phyloP scores from a whole-genome alignment of 2,329 filamentous ascomycete genomes.

The Phyllosticta citriasiana region DNA sequence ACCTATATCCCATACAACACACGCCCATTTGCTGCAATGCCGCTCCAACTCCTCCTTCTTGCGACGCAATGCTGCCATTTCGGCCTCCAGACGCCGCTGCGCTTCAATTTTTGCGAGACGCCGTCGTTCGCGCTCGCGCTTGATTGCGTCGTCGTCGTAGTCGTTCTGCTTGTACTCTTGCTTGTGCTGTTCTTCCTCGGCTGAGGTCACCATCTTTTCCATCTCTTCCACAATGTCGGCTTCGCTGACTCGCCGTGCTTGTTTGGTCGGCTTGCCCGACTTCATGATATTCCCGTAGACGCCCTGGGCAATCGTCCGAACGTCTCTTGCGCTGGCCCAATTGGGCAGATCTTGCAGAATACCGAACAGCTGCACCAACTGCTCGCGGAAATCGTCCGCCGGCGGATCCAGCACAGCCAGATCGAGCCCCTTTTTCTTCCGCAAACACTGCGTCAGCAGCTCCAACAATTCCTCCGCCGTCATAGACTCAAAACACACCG shows the following conservation, averaged over 20 bases:
- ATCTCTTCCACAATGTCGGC: constrained; percentile 18
- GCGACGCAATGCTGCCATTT: constrained; percentile 30
- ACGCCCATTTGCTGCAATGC: constrained; percentile 45
- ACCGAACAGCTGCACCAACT: constrained; percentile 27
- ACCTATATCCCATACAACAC: constrained; percentile 48
- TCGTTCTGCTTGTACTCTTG: neutral
- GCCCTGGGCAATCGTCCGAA: constrained; percentile 43
- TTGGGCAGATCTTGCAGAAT: constrained; percentile 33
- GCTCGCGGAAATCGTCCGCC: constrained; percentile 11
- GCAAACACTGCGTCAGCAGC: constrained; percentile 31
- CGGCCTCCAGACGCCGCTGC: constrained; percentile 18
- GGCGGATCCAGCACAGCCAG: constrained; percentile 17
- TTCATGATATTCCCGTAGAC: constrained; percentile 36
- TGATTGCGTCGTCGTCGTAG: neutral
- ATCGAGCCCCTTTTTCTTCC: constrained; percentile 25
- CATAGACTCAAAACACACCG: constrained; percentile 44
- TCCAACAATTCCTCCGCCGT: constrained; percentile 20
- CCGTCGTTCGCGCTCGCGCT: constrained; percentile 14
- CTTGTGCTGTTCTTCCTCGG: no score
- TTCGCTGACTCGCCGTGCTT: constrained; percentile 17
- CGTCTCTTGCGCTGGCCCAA: constrained; percentile 57
- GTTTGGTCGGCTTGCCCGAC: constrained; percentile 13
- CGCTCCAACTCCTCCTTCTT: constrained; percentile 29
- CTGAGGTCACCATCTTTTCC: constrained; percentile 18
- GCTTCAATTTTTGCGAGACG: constrained; percentile 15